Conservation (phyloP, 2,329 filamentous ascomycete genomes). For the Alternaria incomplexa region DNA sequence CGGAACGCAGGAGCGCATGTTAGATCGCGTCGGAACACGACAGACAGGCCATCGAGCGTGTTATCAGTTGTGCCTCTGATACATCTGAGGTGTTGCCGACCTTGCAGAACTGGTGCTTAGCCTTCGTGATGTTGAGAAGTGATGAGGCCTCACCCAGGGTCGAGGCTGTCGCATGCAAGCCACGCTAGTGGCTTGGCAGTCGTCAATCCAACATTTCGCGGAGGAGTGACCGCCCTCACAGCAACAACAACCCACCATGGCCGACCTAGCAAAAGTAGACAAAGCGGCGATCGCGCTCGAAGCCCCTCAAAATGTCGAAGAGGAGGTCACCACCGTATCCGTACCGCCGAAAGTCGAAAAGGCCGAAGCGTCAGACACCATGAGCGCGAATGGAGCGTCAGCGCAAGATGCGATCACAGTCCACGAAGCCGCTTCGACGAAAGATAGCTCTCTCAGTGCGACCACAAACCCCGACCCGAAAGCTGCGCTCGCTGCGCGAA, state of each 20-base stretch:
- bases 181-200: conserved; percentile 24
- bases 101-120: not conserved
- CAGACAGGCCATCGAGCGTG: not conserved
- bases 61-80: fast-evolving
- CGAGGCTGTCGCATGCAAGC: not conserved
- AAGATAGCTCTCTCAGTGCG: conserved; percentile 3
- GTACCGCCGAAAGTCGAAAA: not conserved
- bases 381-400: conserved; percentile 9
- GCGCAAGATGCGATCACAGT: conserved; percentile 5
- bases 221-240: not conserved
- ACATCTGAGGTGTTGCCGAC: not conserved
- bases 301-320: not conserved
- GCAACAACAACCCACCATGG: conserved; percentile 24
- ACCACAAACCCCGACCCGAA: conserved; percentile 29
- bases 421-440: conserved; percentile 1
- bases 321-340: not conserved
- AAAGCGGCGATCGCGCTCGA: not conserved
- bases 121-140: not conserved
- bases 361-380: conserved; percentile 2
- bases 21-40: not conserved
- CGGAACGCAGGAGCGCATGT: not conserved
- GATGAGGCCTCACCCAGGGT: not conserved
- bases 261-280: conserved; percentile 23
- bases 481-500: conserved; percentile 44
- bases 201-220: conserved; percentile 19